phyloP scores from a whole-genome alignment of 306 rosid species.

The Comarum palustre region DNA sequence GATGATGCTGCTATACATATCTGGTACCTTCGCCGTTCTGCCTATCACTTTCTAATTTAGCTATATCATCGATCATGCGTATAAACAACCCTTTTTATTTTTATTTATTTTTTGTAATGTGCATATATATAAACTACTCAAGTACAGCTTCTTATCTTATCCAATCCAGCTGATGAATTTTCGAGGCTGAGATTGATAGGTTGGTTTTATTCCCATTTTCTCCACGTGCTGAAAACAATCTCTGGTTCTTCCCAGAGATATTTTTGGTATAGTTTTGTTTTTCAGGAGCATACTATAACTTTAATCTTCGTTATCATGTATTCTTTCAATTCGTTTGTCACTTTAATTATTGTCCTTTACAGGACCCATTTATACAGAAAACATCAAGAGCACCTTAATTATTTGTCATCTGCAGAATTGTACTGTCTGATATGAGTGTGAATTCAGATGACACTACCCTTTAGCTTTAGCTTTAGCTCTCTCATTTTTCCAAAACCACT shows the following conservation, averaged over 20 bases:
- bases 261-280: not conserved
- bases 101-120: too few species aligned
- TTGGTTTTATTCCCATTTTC: not conserved
- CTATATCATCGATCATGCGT: not conserved
- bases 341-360: not conserved
- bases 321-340: not conserved
- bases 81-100: too few species aligned
- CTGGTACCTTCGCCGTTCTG: not conserved
- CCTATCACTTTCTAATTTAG: not conserved
- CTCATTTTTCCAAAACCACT: not conserved
- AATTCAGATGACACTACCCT: not conserved
- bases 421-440: too few species aligned
- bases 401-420: not conserved
- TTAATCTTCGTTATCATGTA: not conserved
- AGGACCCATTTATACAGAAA: not conserved
- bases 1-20: not conserved
- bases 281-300: not conserved
- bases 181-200: not conserved
- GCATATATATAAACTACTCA: too few species aligned
- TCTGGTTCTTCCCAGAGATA: not conserved
- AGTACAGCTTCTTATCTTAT: not conserved
- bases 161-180: not conserved
- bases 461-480: slow-evolving; percentile 34
- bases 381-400: slow-evolving; percentile 17
- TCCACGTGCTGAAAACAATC: not conserved